These are phyloP conservation scores for Hemileccinum rubropunctum DNA, from an alignment of 768 basidiomycete genomes.

Conservation along the genomic window DNA sequence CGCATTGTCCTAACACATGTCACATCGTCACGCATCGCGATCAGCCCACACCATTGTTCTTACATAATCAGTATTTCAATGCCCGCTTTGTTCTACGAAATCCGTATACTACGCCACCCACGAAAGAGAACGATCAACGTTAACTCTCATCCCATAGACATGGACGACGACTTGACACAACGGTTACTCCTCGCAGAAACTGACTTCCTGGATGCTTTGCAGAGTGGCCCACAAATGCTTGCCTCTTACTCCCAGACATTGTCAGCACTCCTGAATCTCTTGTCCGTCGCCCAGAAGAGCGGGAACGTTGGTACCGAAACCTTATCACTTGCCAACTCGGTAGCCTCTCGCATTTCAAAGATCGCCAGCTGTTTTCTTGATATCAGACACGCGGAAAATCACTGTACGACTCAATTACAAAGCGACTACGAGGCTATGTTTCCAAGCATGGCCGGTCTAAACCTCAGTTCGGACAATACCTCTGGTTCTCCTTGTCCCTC, in stretches of 20 bases:
- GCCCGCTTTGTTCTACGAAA: constrained; percentile 14
- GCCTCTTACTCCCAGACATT: neutral
- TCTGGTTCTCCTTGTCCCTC: neutral
- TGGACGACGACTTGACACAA: constrained; percentile 5
- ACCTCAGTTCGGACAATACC: neutral
- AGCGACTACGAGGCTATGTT: constrained; percentile 9
- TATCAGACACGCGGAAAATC: constrained; percentile 1
- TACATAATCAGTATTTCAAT: neutral
- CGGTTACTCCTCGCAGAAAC: neutral
- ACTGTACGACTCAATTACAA: accelerated
- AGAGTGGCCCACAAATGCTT: neutral
- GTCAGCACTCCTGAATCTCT: neutral
- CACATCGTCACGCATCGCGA: too few species aligned
- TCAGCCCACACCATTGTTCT: too few species aligned
- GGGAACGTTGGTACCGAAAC: neutral
- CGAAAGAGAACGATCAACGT: too few species aligned
- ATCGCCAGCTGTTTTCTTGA: constrained; percentile 7
- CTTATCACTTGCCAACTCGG: neutral
- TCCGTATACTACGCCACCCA: too few species aligned
- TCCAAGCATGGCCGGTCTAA: neutral
- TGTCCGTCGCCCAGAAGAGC: neutral
- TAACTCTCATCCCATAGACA: too few species aligned
- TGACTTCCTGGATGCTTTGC: neutral
- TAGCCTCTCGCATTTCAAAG: constrained; percentile 5
- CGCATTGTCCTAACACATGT: too few species aligned